A percentile compares a stretch with the other conserved stretches of the same genome.
phyloP scores from a whole-genome alignment of 768 basidiomycete species.

The Kwoniella sp. region DNA sequence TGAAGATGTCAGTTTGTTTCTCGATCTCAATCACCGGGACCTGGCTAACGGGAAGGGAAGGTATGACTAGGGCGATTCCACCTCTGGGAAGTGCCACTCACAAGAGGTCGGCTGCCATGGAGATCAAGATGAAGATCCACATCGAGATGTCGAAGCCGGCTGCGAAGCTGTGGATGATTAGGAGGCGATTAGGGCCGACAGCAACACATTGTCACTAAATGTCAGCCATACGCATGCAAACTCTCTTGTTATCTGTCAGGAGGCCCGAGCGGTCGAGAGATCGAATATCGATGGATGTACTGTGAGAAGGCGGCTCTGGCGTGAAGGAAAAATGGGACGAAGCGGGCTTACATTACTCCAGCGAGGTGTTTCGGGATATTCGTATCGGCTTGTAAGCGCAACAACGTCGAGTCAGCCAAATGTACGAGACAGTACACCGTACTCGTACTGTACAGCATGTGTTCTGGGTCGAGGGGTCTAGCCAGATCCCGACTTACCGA shows the following conservation, averaged over 20 bases:
- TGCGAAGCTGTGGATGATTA: slow-evolving; percentile 33
- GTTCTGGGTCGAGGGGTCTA: no score
- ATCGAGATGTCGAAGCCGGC: slow-evolving; percentile 37
- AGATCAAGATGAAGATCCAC: slow-evolving; percentile 36
- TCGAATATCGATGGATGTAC: no score
- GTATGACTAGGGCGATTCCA: not conserved
- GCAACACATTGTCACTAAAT: no score
- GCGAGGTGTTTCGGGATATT: slow-evolving; percentile 53
- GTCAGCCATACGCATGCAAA: no score
- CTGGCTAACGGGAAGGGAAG: not conserved
- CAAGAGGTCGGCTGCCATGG: slow-evolving; percentile 41
- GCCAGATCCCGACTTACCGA: slow-evolving; percentile 17
- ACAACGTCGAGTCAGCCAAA: not conserved
- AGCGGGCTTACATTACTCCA: slow-evolving; percentile 38
- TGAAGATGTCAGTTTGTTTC: no score
- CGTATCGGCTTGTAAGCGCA: slow-evolving; percentile 27
- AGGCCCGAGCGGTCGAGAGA: no score
- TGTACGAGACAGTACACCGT: not conserved
- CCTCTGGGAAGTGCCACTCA: slow-evolving; percentile 23
- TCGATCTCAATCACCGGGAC: not conserved
- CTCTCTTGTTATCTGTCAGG: no score
- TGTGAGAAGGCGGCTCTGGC: not conserved
- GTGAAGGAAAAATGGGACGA: not conserved
- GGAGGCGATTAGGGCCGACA: not conserved
- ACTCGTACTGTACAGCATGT: no score